phyloP scores from a whole-genome alignment of 164 flowering plant species.

The Chloranthus sessilifolius region DNA sequence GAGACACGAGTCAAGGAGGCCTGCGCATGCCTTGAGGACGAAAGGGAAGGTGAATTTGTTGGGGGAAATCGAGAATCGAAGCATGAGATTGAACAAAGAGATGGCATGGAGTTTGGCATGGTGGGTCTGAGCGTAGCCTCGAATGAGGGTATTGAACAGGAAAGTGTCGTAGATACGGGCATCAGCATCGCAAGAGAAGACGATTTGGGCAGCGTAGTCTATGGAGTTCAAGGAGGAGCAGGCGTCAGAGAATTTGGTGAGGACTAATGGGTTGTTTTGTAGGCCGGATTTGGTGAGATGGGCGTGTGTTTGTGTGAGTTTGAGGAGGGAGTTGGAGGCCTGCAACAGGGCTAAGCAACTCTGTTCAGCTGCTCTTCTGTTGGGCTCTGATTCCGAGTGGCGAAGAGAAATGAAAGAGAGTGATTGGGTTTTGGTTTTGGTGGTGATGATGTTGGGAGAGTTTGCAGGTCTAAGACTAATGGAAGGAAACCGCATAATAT shows the following conservation, averaged over 20 bases:
- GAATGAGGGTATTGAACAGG: constrained; percentile 19
- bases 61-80: constrained; percentile 1
- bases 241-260: constrained; percentile 12
- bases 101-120: background rate
- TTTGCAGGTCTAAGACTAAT: background rate
- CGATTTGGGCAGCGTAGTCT: constrained; percentile 6
- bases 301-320: constrained; percentile 14
- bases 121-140: constrained; percentile 7
- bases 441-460: background rate
- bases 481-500: constrained; percentile 1
- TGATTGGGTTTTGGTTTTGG: background rate
- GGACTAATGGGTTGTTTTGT: constrained; percentile 12
- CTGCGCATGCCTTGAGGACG: constrained; percentile 17
- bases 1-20: constrained; percentile 7
- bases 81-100: constrained; percentile 11
- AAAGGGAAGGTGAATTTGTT: constrained; percentile 22
- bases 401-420: background rate
- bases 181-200: background rate
- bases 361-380: constrained; percentile 12
- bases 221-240: constrained; percentile 5
- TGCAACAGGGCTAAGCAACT: constrained; percentile 10
- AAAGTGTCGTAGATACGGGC: constrained; percentile 6
- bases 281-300: constrained; percentile 15
- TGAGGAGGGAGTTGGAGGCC: constrained; percentile 12
- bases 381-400: background rate